Evolutionary conservation across 108 stramenopile species (phyloP).

Genomic region (Skeletonema marinoi): DNA sequence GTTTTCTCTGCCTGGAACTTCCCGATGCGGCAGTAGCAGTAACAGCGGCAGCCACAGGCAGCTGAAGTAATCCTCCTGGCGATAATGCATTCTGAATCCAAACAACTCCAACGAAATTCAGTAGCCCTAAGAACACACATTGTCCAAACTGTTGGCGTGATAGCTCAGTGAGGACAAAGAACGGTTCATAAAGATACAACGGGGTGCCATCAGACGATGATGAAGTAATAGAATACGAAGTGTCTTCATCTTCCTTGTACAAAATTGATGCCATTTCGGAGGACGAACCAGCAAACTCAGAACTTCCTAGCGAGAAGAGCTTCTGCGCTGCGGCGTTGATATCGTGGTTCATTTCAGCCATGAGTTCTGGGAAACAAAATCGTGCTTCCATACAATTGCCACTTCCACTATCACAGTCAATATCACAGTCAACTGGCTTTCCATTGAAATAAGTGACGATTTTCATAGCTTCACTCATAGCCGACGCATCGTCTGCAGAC

Average conservation of each 20-base stretch:
- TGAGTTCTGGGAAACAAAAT: conserved; percentile 80
- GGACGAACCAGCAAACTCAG: conserved; percentile 36
- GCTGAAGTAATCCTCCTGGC: conserved; percentile 58
- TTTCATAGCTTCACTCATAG: conserved; percentile 52
- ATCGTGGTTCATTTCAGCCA: conserved; percentile 56
- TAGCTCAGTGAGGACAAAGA: conserved; percentile 60
- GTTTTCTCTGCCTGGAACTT: conserved; percentile 17
- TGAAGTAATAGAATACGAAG: conserved; percentile 18
- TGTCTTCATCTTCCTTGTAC: conserved; percentile 24
- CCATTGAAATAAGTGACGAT: conserved; percentile 85
- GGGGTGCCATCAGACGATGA: conserved; percentile 41
- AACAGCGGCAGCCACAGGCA: conserved; percentile 14
- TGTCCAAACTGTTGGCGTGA: conserved; percentile 58
- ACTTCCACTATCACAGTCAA: neutral
- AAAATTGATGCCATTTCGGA: conserved; percentile 21
- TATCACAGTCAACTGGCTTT: conserved; percentile 37
- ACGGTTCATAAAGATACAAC: conserved; percentile 57
- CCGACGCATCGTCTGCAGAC: conserved; percentile 35
- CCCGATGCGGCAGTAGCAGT: neutral
- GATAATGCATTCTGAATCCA: conserved; percentile 65
- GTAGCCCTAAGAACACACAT: conserved; percentile 60
- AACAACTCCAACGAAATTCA: conserved; percentile 79
- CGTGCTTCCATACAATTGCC: conserved; percentile 22
- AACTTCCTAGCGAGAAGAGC: conserved; percentile 16
- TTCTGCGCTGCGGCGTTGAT: conserved; percentile 8